Percentiles rank a stretch among this genome's conserved stretches.
Evolutionary conservation across 345 rosid species (phyloP).

Genomic region (Hibiscus tridactylites): DNA sequence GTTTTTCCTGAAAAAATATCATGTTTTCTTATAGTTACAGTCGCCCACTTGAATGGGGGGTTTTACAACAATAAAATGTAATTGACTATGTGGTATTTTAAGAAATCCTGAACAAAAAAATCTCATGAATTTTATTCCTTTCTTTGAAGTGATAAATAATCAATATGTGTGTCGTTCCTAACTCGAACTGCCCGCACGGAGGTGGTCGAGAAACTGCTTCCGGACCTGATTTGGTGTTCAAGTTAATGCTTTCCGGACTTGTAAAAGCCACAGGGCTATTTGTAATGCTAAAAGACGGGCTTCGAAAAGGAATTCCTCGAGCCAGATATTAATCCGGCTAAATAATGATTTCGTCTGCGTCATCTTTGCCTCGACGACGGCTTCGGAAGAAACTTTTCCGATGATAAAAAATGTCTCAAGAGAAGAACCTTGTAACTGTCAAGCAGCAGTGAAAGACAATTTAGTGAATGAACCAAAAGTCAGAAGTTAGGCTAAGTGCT

Average conservation of each 20-base stretch:
- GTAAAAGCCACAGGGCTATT: slow-evolving; percentile 49
- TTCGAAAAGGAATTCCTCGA: slow-evolving; percentile 55
- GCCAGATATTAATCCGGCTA: slow-evolving; percentile 10
- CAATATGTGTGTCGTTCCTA: slow-evolving; percentile 10
- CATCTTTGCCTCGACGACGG: slow-evolving; percentile 43
- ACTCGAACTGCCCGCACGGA: slow-evolving; percentile 6
- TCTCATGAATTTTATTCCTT: background rate
- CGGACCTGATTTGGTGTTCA: slow-evolving; percentile 12
- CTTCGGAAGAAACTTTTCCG: background rate
- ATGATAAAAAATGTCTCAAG: slow-evolving; percentile 59
- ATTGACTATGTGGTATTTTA: background rate
- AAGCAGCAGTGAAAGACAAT: background rate
- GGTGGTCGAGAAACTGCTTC: slow-evolving; percentile 2
- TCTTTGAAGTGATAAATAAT: slow-evolving; percentile 1
- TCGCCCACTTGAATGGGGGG: background rate
- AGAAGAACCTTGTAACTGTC: slow-evolving; percentile 71
- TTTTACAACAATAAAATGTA: background rate
- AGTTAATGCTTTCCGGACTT: slow-evolving; percentile 45
- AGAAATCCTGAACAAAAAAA: background rate
- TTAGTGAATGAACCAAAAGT: background rate
- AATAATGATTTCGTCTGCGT: slow-evolving; percentile 44
- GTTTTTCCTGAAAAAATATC: too few species aligned
- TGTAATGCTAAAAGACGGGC: slow-evolving; percentile 64
- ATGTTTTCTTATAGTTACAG: background rate
- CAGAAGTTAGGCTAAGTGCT: background rate